These are phyloP conservation scores for Alternaria triticina DNA, from an alignment of 2,329 filamentous ascomycete genomes.

Conservation along the genomic window DNA sequence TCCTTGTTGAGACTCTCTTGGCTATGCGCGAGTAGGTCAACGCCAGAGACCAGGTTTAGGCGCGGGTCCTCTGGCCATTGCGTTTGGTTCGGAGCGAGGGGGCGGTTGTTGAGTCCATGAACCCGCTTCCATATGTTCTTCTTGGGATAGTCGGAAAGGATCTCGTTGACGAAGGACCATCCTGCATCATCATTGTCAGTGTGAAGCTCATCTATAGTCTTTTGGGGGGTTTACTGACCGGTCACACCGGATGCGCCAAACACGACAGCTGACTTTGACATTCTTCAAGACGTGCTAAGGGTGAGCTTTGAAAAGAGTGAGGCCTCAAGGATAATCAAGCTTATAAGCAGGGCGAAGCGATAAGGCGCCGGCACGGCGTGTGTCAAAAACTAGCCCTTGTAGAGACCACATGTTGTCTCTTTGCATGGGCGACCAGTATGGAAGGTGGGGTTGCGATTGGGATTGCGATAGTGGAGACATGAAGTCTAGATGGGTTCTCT, in stretches of 20 bases:
- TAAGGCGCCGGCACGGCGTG: neutral
- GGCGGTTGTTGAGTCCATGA: slow-evolving; percentile 52
- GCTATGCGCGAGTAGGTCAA: slow-evolving; percentile 50
- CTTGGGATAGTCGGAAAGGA: slow-evolving; percentile 48
- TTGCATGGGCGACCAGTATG: neutral
- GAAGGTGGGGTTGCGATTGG: neutral
- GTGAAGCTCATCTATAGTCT: neutral
- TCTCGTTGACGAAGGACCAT: slow-evolving; percentile 53
- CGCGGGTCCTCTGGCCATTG: slow-evolving; percentile 50
- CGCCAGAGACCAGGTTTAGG: slow-evolving; percentile 51
- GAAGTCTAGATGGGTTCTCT: neutral
- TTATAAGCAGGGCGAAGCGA: neutral
- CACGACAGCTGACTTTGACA: slow-evolving; percentile 50
- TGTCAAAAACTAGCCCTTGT: neutral
- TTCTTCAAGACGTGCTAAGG: slow-evolving; percentile 1
- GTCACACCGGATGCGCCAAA: slow-evolving; percentile 52
- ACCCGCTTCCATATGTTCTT: slow-evolving; percentile 44
- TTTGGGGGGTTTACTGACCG: neutral
- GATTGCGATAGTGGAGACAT: neutral
- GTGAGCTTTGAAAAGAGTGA: neutral
- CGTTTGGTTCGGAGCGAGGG: slow-evolving; percentile 37
- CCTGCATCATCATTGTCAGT: slow-evolving; percentile 29
- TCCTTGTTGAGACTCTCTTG: slow-evolving; percentile 49
- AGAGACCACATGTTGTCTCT: neutral
- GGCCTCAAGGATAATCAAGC: neutral